A percentile compares a stretch with the other conserved stretches of the same genome.
Conservation (phyloP, 192 early-diverging fungal species). For the Backusella tuberculispora region DNA sequence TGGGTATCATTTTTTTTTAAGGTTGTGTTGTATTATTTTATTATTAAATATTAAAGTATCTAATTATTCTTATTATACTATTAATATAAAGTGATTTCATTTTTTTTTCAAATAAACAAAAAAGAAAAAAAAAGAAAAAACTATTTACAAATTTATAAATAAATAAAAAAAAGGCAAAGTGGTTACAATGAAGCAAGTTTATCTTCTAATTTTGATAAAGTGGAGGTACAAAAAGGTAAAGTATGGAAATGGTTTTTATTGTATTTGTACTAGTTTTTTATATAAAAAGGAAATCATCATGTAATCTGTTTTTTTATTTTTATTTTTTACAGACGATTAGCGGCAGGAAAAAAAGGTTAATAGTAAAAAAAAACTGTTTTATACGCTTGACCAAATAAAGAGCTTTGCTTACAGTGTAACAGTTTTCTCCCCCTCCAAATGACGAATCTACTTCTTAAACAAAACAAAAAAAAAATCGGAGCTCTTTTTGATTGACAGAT, state of each 20-base stretch:
- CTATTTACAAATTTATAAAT: constrained; percentile 9
- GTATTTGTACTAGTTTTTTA: constrained; percentile 13
- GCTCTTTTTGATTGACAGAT: constrained; percentile 9
- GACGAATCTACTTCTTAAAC: neutral
- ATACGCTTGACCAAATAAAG: neutral
- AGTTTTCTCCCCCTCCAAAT: neutral
- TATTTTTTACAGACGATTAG: neutral
- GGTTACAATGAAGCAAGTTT: constrained; percentile 15
- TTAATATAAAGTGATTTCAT: constrained; percentile 4
- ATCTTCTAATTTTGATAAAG: constrained; percentile 9
- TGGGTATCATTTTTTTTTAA: constrained; percentile 4
- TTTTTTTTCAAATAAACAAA: neutral
- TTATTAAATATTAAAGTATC: constrained; percentile 1
- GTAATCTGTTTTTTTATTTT: constrained; percentile 2
- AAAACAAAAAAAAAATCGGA: neutral
- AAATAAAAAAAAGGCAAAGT: neutral
- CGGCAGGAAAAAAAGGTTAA: neutral
- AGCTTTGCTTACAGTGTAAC: constrained; percentile 8
- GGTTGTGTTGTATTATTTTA: neutral
- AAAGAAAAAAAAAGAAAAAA: constrained; percentile 1
- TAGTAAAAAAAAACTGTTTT: too few species aligned
- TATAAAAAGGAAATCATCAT: constrained; percentile 17
- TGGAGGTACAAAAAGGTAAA: constrained; percentile 3
- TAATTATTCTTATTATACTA: neutral
- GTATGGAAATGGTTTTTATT: neutral